A percentile compares a stretch with the other conserved stretches of the same genome.
phyloP scores from a whole-genome alignment of 257 asterid genomes.

The Solanum etuberosum region DNA sequence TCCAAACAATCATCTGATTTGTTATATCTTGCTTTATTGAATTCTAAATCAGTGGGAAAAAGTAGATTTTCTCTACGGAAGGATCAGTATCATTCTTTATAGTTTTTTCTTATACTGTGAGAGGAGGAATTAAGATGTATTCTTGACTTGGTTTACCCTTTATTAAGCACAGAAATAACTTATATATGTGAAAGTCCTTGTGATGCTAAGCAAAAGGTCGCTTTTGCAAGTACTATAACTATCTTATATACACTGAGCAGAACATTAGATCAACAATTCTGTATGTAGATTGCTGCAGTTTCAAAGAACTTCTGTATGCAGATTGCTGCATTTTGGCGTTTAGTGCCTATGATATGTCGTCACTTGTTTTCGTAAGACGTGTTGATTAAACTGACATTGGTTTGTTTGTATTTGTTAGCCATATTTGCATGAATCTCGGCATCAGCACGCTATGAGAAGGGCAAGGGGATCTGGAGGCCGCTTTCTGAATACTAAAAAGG shows the following conservation, averaged over 20 bases:
- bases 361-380: neutral
- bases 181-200: neutral
- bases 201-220: neutral
- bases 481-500: slow-evolving; percentile 60
- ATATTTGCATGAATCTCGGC: slow-evolving; percentile 81
- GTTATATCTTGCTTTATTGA: neutral
- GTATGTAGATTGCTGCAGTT: neutral
- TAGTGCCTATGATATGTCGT: neutral
- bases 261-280: neutral
- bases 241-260: neutral
- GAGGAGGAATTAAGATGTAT: neutral
- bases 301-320: neutral
- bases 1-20: neutral
- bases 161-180: neutral
- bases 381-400: neutral
- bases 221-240: neutral
- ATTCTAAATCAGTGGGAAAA: neutral
- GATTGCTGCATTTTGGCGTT: neutral
- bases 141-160: neutral
- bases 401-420: slow-evolving; percentile 34
- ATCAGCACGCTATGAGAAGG: slow-evolving; percentile 66
- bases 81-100: neutral
- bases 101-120: neutral
- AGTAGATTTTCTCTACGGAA: neutral
- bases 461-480: slow-evolving; percentile 82